These are phyloP conservation scores for Wickerhamomyces sydowiorum DNA, from an alignment of 805 yeast species.

Conservation along the genomic window DNA sequence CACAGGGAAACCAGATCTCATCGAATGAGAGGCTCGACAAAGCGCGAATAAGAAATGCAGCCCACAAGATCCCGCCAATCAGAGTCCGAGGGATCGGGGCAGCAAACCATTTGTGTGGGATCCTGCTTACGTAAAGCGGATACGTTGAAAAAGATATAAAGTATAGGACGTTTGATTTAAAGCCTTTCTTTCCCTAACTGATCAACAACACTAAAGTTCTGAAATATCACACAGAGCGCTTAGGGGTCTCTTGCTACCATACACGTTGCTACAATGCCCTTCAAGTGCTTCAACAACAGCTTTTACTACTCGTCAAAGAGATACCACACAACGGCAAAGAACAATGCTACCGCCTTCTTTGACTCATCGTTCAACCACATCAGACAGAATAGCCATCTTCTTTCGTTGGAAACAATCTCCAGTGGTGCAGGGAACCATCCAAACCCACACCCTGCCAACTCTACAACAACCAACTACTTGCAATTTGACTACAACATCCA, in stretches of 20 bases:
- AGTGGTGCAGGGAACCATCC: conserved; percentile 16
- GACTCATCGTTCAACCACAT: conserved; percentile 35
- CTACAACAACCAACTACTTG: conserved; percentile 26
- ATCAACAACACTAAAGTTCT: no score
- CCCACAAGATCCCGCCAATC: no score
- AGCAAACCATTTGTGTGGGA: no score
- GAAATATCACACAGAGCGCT: no score
- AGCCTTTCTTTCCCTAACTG: no score
- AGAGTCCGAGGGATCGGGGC: neutral
- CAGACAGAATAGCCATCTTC: conserved; percentile 30
- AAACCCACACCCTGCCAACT: conserved; percentile 31
- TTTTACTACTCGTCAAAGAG: conserved; percentile 28
- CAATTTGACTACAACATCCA: conserved; percentile 20
- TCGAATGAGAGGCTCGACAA: neutral
- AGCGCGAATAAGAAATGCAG: neutral
- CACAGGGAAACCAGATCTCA: no score
- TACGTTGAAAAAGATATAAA: no score
- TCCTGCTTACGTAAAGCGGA: no score
- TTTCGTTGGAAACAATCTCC: conserved; percentile 13
- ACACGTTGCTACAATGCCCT: conserved; percentile 26
- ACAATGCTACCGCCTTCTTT: conserved; percentile 29
- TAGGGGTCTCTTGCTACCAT: neutral
- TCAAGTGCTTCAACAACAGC: conserved; percentile 35
- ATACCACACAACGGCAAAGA: conserved; percentile 28
- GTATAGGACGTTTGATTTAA: no score